Conservation (phyloP, 768 basidiomycete species). For the Kwoniella sp. region DNA sequence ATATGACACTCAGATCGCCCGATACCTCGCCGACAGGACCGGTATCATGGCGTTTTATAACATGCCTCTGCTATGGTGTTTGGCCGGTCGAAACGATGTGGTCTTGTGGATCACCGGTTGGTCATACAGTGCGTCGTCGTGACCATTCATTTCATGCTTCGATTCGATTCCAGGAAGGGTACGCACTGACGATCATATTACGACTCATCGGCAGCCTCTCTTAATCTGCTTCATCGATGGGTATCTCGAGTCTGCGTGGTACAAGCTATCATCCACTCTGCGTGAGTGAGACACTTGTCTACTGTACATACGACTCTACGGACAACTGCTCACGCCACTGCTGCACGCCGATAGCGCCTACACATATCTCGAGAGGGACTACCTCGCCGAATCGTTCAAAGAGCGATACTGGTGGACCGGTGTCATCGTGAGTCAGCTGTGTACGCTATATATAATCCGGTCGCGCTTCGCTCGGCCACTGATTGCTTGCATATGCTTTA, state of each 20-base stretch:
- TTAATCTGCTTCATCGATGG: slow-evolving; percentile 38
- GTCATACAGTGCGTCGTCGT: slow-evolving; percentile 31
- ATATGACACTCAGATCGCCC: slow-evolving; percentile 8
- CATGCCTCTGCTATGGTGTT: slow-evolving; percentile 35
- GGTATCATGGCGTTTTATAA: slow-evolving; percentile 42
- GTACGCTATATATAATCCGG: no score
- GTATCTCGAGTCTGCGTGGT: slow-evolving; percentile 24
- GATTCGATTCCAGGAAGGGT: no score
- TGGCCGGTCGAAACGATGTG: slow-evolving; percentile 39
- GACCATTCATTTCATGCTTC: no score
- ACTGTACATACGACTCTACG: no score
- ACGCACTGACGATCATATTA: no score
- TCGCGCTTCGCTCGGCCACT: no score
- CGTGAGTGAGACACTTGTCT: slow-evolving; percentile 27
- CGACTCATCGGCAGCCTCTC: slow-evolving; percentile 20
- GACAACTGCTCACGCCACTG: neutral
- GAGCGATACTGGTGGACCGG: slow-evolving; percentile 35
- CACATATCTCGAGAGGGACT: slow-evolving; percentile 27
- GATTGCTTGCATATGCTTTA: no score
- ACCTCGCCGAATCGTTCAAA: slow-evolving; percentile 15
- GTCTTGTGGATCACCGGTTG: slow-evolving; percentile 39
- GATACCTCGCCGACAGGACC: slow-evolving; percentile 35
- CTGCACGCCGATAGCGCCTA: slow-evolving; percentile 18
- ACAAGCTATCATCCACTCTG: slow-evolving; percentile 35
- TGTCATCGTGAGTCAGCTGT: slow-evolving; percentile 31